Base-by-base conservation (phyloP, 176 grass and related monocot genomes). In the Eremochloa ophiuroides region DNA sequence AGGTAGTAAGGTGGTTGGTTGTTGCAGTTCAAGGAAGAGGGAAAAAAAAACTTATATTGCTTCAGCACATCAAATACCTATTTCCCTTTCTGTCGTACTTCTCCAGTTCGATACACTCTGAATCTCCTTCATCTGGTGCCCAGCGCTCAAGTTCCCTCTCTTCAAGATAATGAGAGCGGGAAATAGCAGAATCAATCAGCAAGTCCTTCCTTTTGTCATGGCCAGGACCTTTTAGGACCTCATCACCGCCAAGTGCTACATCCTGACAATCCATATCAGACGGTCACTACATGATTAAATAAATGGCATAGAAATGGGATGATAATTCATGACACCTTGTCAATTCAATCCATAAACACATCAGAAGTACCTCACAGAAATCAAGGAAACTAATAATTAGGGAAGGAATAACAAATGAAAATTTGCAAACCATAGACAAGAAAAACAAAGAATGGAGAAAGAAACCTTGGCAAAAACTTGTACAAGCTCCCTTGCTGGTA, bases 181-280 rank as follows among this genome's bases (percentile, higher is more conserved):
- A 93, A 77, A 99, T 99, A 60, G 90, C 93, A 64, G 97, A 96
- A 82, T 99, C 97, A 84, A 99, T 91, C 87, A 99, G 68, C 51
- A 99, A 81, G 77, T 99, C 97, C 68, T 96, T 96, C 81, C 82
- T 80, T 88, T 96, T 96, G 15, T 99, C 97, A 85, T 76, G 71
- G 41, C 73, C 68, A 88, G 88, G 89, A 80, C 87, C 83, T 85
- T 81, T 96, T 71, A 72, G 79, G 13, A 93, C 39, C 80, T 93
- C 93, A 63, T 95, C 97, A 27, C 74, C 79, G 1, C 89, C 93
- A 78, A 99, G 80, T 82, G 83, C 65, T 66, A 93, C 73, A n/a
- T 96, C 97, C 97, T 99, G 80, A 69, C 59, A 86, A 85, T 73
- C 70, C 38, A 84, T 73, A 72, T 85, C 62, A 62, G 42, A 68